phyloP scores from a whole-genome alignment of 2,329 filamentous ascomycete genomes.

The Fusarium chuoi region DNA sequence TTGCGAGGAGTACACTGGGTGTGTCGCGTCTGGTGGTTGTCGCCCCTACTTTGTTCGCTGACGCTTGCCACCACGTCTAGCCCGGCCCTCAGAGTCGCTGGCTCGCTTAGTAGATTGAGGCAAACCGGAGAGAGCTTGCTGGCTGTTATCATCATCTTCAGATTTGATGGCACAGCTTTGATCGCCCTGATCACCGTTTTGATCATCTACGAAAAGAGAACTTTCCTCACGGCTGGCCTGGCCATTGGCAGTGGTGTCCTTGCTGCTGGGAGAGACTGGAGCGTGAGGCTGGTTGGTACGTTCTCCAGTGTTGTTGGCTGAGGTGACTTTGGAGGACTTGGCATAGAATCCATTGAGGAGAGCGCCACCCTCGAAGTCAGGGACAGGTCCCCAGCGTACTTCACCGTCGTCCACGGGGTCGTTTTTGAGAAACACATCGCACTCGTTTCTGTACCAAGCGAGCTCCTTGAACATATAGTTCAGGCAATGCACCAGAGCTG shows the following conservation, averaged over 20 bases:
- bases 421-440: rapidly evolving
- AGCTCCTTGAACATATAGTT: background rate
- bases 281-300: rapidly evolving
- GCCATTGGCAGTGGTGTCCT: background rate
- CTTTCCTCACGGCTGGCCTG: background rate
- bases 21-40: rapidly evolving
- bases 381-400: background rate
- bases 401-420: rapidly evolving
- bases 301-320: background rate
- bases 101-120: background rate
- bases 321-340: background rate
- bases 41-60: rapidly evolving
- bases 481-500: background rate
- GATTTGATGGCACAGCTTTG: background rate
- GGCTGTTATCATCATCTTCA: background rate
- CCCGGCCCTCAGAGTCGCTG: background rate
- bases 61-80: background rate
- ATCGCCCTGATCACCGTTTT: rapidly evolving
- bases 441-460: background rate
- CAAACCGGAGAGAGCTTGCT: background rate
- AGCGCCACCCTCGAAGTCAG: background rate
- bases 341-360: background rate
- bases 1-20: rapidly evolving
- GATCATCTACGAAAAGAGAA: background rate
- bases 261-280: background rate